Evolutionary conservation across 225 moss, liverwort and hornwort species (phyloP), one percentile per base, ranked within the genome.

Genomic region (Marchantia polymorpha): DNA sequence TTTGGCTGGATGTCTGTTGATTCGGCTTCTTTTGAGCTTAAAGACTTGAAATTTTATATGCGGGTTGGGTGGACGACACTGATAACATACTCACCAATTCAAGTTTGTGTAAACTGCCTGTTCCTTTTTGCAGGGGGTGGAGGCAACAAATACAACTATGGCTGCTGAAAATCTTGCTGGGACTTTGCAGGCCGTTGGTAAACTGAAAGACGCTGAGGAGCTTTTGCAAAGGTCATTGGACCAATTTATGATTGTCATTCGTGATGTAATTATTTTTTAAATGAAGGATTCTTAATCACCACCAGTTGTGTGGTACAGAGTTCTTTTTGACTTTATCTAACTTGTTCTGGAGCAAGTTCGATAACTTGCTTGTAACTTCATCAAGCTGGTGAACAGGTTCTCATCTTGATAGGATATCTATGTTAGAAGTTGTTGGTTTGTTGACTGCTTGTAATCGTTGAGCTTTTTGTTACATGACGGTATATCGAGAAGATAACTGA

Each of bases 171-270:
- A 97, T 70, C 86, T 97, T 79, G 96, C 96, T 82, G 90, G 86
- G 67, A 97, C 93, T 27, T 80, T 97, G 78, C 96, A 94, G 85
- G 93, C 93, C 74, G 86, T 86, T 80, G 87, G 90, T 80, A 94
- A 97, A 60, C 86, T 97, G 87, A 90, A 91, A 84, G 96, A 97
- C 85, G 93, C 96, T 25, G 93, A 97, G 81, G 94, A 97, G 81
- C 90, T 97, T 72, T 87, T 97, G 80, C 85, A 91, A 64, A 88
- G 96, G 96, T 94, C 73, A 9, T 29, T 60, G 64, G 3, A 11
- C 10, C 64, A 58, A 14, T 17, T 5, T 39, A 2, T 39, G 39
- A 39, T 39, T 39, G 39, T 39, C 39, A 39, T 39, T 39, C 39
- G 3, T 39, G 39, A 39, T 39, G 2, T 39, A 2, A 39, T 39